Conservation (phyloP, 108 stramenopile genomes). For the Aurantiochytrium sp. region DNA sequence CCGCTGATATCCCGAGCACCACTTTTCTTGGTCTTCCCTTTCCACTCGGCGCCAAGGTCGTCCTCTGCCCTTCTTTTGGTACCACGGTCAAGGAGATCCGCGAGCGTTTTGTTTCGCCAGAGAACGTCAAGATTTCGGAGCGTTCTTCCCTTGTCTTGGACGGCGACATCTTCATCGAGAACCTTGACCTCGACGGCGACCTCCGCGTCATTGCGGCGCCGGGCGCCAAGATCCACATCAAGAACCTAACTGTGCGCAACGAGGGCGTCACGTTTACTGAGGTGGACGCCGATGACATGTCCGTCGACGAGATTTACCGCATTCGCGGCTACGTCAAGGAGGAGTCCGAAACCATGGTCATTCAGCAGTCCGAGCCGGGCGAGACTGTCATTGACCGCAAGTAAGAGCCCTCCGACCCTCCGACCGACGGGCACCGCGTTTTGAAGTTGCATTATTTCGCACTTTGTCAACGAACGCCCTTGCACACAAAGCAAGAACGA, state of each 20-base stretch:
- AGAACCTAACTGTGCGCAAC: neutral
- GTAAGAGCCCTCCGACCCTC: neutral
- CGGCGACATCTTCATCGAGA: constrained; percentile 55
- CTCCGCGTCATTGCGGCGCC: constrained; percentile 9
- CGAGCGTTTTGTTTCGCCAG: constrained; percentile 57
- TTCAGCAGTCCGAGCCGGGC: neutral
- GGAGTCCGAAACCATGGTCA: neutral
- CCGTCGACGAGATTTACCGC: neutral
- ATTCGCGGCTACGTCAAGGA: constrained; percentile 23
- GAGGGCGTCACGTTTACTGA: neutral
- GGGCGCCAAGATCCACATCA: neutral
- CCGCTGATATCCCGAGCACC: constrained; percentile 35
- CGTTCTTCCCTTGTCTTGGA: constrained; percentile 67
- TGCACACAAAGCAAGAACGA: too few species aligned
- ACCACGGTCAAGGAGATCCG: constrained; percentile 59
- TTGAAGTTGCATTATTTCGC: neutral
- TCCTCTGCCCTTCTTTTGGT: constrained; percentile 64
- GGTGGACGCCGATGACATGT: neutral
- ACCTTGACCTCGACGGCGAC: constrained; percentile 19
- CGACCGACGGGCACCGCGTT: neutral
- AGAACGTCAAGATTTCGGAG: constrained; percentile 63
- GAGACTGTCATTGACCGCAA: constrained; percentile 9
- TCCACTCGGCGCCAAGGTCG: constrained; percentile 61
- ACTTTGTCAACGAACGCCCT: too few species aligned
- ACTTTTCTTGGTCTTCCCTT: constrained; percentile 59